phyloP scores from a whole-genome alignment of 441 rosid genomes.

The Metrosideros polymorpha region DNA sequence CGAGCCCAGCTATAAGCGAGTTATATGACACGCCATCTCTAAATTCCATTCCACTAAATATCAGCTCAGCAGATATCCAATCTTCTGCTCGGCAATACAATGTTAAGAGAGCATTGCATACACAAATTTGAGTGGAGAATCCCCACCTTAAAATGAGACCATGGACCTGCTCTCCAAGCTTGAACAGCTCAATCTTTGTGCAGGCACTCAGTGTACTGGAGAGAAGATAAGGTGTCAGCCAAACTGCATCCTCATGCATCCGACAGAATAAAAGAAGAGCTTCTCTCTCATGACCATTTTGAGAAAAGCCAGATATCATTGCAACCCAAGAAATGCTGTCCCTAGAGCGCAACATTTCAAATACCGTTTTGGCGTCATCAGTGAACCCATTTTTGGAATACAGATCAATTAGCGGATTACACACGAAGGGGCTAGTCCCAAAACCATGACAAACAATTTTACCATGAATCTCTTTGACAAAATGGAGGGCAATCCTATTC shows the following conservation, averaged over 20 bases:
- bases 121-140: slow-evolving; percentile 53
- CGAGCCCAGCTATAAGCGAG: slow-evolving; percentile 76
- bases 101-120: slow-evolving; percentile 81
- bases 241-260: slow-evolving; percentile 49
- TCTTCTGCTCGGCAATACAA: slow-evolving; percentile 50
- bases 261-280: slow-evolving; percentile 47
- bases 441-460: slow-evolving; percentile 53
- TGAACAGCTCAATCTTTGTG: slow-evolving; percentile 48
- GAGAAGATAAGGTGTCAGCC: slow-evolving; percentile 64
- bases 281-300: slow-evolving; percentile 49
- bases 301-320: slow-evolving; percentile 69
- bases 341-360: slow-evolving; percentile 36
- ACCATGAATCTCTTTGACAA: slow-evolving; percentile 59
- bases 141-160: slow-evolving; percentile 63
- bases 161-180: slow-evolving; percentile 63
- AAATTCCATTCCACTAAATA: slow-evolving; percentile 49
- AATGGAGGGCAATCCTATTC: slow-evolving; percentile 18
- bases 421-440: slow-evolving; percentile 24
- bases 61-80: slow-evolving; percentile 56
- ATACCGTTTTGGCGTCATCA: slow-evolving; percentile 44
- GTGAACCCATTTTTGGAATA: slow-evolving; percentile 58
- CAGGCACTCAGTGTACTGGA: slow-evolving; percentile 88
- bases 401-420: slow-evolving; percentile 65
- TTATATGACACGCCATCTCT: slow-evolving; percentile 80
- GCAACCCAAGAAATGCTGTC: slow-evolving; percentile 87